Evolutionary conservation across 352 stramenopile species (phyloP), one percentile per base, ranked within the genome.

Genomic region (Blastocystis hominis): DNA sequence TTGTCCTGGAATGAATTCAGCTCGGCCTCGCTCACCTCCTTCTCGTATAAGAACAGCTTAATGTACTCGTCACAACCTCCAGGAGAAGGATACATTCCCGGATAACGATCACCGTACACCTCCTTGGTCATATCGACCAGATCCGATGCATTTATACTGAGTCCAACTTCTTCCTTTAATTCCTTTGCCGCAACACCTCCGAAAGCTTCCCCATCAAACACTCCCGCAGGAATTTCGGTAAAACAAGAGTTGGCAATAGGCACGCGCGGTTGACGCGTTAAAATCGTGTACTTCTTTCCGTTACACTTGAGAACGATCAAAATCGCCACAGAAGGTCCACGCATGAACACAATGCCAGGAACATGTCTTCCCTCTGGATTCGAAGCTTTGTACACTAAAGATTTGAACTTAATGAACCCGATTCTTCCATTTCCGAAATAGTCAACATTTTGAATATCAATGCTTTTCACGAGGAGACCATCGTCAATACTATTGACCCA

Each of bases 291-390:
- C 50, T 87, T 61, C 17, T 76, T 78, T 42, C 66, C 77, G 30
- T 78, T 63, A 42, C 77, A 87, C 13, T 53, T 56, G n/a, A 87
- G 56, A 10, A 87, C 66, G 17, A 87, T 24, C 44, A 87, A 24
- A 59, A 87, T 87, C 10, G 42, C 77, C 1, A 87, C 77, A 75
- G 77, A 87, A 78, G 77, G 77, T 77, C 77, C 77, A 9, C 77
- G 42, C 77, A 87, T 87, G 44, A 87, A 87, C n/a, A 87, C 77
- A 53, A 87, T 87, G 30, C 77, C 77, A 1, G 77, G 77, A 56
- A 87, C 70, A 30, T 75, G 62, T 2, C 77, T 40, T 78, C 77
- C 66, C 10, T 87, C 63, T 3, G 77, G 56, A 47, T 75, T 46
- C 17, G 62, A 63, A 4, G 34, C 70, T 30, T 78, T 87, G 66